Percentiles rank a stretch among this genome's conserved stretches.
Conservation (phyloP, 176 grass and related monocot genomes). For the Oryza rufipogon region DNA sequence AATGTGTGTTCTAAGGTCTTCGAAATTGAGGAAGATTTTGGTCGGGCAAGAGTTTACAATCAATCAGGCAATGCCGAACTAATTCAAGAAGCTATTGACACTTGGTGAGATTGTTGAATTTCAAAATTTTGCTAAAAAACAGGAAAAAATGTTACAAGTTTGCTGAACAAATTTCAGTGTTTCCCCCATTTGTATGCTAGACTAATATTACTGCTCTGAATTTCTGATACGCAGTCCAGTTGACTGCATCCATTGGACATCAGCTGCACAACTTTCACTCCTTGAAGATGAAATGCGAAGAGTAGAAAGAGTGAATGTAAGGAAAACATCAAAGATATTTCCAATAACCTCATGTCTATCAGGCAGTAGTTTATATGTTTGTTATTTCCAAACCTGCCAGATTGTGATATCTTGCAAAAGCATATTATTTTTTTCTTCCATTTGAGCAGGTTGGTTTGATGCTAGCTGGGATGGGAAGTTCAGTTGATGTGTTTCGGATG, state of each 20-base stretch:
- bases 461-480: constrained; percentile 93
- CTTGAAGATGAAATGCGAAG: constrained; percentile 99
- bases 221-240: constrained; percentile 69
- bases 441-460: constrained; percentile 91
- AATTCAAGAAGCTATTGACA: constrained; percentile 88
- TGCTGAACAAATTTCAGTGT: not conserved
- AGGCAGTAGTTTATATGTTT: not conserved
- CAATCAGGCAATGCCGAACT: constrained; percentile 70
- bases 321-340: constrained; percentile 27
- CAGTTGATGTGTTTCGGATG: constrained; percentile 89
- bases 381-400: constrained; percentile 8
- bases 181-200: not conserved
- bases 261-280: constrained; percentile 89
- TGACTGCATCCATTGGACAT: constrained; percentile 99
- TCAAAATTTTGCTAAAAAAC: not conserved
- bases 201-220: constrained; percentile 25
- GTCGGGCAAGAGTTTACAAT: constrained; percentile 78
- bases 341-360: not conserved
- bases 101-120: constrained; percentile 57
- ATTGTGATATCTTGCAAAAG: not conserved
- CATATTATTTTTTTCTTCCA: not conserved
- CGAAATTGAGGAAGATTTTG: constrained; percentile 87
- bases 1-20: constrained; percentile 87
- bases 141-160: not conserved
- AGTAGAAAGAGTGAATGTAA: constrained; percentile 95